phyloP scores from a whole-genome alignment of 495 filamentous ascomycete species.

The Sporormia fimetaria region DNA sequence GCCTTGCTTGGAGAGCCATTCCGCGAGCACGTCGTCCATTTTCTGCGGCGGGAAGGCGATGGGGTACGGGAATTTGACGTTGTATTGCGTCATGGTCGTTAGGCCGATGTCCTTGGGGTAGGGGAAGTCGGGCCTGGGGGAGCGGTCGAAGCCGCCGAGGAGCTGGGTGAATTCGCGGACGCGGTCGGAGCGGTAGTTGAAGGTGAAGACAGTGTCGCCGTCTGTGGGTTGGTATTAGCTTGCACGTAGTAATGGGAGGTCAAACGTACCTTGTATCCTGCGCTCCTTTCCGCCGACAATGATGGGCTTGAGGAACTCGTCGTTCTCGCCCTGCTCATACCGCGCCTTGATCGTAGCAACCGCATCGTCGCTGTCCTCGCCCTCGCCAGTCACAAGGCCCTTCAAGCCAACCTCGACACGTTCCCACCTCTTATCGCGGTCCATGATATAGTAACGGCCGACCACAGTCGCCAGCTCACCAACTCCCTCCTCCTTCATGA shows the following conservation, averaged over 20 bases:
- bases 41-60: conserved; percentile 88
- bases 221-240: conserved; percentile 43
- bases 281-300: conserved; percentile 76
- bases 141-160: conserved; percentile 81
- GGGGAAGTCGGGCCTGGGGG: conserved; percentile 78
- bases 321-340: conserved; percentile 77
- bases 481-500: conserved; percentile 68
- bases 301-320: conserved; percentile 98
- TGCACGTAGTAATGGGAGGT: neutral
- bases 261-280: conserved; percentile 61
- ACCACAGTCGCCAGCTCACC: conserved; percentile 90
- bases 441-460: conserved; percentile 96
- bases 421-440: conserved; percentile 99
- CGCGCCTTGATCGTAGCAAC: conserved; percentile 77
- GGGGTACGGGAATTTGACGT: conserved; percentile 84
- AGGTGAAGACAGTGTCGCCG: conserved; percentile 93
- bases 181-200: conserved; percentile 99
- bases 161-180: conserved; percentile 94
- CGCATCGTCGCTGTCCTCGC: conserved; percentile 71
- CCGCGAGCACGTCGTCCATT: conserved; percentile 94
- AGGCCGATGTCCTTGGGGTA: conserved; percentile 86
- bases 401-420: conserved; percentile 80
- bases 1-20: conserved; percentile 80
- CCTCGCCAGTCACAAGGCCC: conserved; percentile 74
- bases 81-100: conserved; percentile 99